Percentiles rank a stretch among this genome's conserved stretches.
phyloP scores from a whole-genome alignment of 2,329 filamentous ascomycete species.

The Daldinia eschscholtzii region DNA sequence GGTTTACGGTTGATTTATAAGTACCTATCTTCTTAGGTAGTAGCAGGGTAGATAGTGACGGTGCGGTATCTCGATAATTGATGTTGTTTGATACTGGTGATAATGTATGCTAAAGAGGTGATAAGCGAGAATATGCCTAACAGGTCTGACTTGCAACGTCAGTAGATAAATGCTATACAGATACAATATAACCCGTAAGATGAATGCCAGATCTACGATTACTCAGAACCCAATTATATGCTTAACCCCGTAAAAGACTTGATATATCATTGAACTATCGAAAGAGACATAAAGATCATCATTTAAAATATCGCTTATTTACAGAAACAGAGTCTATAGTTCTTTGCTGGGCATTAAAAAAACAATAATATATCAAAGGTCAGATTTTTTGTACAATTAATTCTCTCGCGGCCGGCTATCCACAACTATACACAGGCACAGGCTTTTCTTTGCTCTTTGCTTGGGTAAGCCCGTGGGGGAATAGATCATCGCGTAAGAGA shows the following conservation, averaged over 20 bases:
- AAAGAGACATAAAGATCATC: too few species aligned
- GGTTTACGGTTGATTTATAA: too few species aligned
- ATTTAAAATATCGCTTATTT: background rate
- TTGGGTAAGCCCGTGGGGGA: background rate
- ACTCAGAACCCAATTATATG: background rate
- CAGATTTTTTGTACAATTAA: constrained; percentile 37
- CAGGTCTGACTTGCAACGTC: background rate
- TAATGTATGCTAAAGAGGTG: too few species aligned
- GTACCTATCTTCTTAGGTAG: too few species aligned
- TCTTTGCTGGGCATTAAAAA: constrained; percentile 4
- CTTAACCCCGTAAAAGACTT: background rate
- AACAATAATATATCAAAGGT: background rate
- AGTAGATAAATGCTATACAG: background rate
- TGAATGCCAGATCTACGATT: background rate
- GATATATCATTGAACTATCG: too few species aligned
- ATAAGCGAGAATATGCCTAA: too few species aligned
- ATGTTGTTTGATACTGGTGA: too few species aligned
- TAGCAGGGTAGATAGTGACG: too few species aligned
- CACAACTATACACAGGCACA: constrained; percentile 29
- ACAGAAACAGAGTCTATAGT: background rate
- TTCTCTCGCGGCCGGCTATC: constrained; percentile 14
- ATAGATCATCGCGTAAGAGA: constrained; percentile 23
- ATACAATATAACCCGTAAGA: background rate
- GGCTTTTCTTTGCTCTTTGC: constrained; percentile 17
- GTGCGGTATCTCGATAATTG: too few species aligned